These are phyloP conservation scores for Cucumis sativus DNA, from an alignment of 306 rosid genomes.

Conservation along the genomic window Cucumber_9930_V3 NC_026658.2:16876501-16877000, in stretches of 20 bases:
- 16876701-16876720: neutral
- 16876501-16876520: neutral
- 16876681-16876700: neutral
- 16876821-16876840: conserved; percentile 12
- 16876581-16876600: neutral
- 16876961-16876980: conserved; percentile 3
- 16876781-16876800: neutral
- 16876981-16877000: conserved; percentile 5
- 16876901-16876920: neutral
- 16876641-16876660: neutral
- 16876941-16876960: neutral
- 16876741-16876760: neutral
- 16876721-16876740: neutral
- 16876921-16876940: conserved; percentile 16
- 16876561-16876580: neutral
- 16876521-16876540: neutral
- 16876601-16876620: neutral
- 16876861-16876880: conserved; percentile 13
- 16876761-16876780: neutral
- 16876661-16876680: neutral
- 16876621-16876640: neutral
- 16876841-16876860: conserved; percentile 3
- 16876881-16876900: neutral
- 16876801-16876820: neutral
- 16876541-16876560: neutral